Base-by-base conservation (phyloP, 768 basidiomycete genomes). In the Hemileccinum impolitum region DNA sequence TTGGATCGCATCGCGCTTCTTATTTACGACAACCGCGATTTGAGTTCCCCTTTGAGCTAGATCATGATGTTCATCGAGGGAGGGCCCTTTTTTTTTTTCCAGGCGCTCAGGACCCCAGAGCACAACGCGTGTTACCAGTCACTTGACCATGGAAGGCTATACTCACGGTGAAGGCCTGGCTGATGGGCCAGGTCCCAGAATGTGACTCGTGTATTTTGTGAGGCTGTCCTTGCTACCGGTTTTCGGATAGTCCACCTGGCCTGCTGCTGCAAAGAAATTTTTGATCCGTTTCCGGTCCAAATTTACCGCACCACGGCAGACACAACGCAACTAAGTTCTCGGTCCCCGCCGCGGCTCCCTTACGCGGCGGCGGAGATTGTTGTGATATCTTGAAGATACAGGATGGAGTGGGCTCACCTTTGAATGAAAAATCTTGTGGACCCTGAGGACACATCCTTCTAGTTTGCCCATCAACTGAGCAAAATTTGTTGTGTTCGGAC, bases 11-110 rank as follows among this genome's bases (percentile, higher is more conserved):
- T 51, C 52, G 45, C 45, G 64, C 63, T 75, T 75, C 64, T 68
- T 70, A 69, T 71, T 75, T 74, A 69, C 56, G 63, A 67, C 66
- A 62, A 70, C 31, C 31, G 21, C 45, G 75, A 73, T 75, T 71
- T 70, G 68, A 62, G 66, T 73, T 68, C 75, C 72, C 63, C 64
- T 78, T 71, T 74, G 73, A 75, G 74, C 72, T 77, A 72, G 72
- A 68, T 57, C 39, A 43, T 21, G 42, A 19, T 38, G 45, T 41
- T 54, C 49, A 44, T 43, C 38, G 28, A 30, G 39, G 44, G 47
- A 55, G 21, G 48, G 40, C 47, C 56, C 40, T 55, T 60, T 61
- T 67, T 59, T 55, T 52, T 67, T 59, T 55, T 52, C 53, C 47
- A 52, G 54, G 53, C 56, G 56, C 65, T 53, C 52, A 55, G 52